phyloP scores from a whole-genome alignment of 1,284 basidiomycete genomes.

The Mycena sp. region DNA sequence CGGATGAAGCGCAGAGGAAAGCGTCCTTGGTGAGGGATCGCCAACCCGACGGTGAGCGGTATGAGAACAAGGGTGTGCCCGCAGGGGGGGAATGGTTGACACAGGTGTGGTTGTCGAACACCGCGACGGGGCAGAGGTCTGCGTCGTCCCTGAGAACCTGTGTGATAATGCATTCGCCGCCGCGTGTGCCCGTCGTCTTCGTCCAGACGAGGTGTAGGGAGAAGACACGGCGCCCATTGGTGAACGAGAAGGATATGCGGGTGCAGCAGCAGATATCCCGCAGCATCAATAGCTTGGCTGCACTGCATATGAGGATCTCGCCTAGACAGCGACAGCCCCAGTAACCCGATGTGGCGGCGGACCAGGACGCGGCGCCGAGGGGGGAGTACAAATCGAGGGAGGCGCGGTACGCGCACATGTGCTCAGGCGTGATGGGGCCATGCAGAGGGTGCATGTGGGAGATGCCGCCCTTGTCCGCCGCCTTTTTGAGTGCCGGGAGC shows the following conservation, averaged over 20 bases:
- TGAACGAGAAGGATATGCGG: not conserved
- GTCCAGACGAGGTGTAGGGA: slow-evolving; percentile 24
- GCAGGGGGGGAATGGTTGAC: slow-evolving; percentile 12
- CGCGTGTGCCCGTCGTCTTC: slow-evolving; percentile 19
- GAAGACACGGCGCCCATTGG: not conserved
- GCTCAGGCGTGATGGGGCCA: not conserved
- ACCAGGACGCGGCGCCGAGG: slow-evolving; percentile 2
- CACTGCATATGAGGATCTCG: not conserved
- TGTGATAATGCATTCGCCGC: slow-evolving; percentile 22
- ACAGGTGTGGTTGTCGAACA: slow-evolving; percentile 22
- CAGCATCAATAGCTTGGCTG: not conserved
- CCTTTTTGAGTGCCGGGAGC: not conserved
- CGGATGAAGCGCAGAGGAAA: not conserved
- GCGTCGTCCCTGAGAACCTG: not conserved
- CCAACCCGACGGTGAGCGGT: not conserved
- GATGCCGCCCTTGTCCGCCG: not conserved
- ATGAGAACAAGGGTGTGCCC: slow-evolving; percentile 19
- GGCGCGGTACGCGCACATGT: slow-evolving; percentile 8
- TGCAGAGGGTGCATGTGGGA: slow-evolving; percentile 11
- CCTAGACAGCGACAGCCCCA: slow-evolving; percentile 18
- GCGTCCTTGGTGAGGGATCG: not conserved
- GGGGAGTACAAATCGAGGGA: not conserved
- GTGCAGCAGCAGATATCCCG: slow-evolving; percentile 9
- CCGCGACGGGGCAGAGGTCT: slow-evolving; percentile 25
- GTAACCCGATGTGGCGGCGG: not conserved